Conservation (phyloP, 257 asterid species). For the Galeopsis tetrahit region DNA sequence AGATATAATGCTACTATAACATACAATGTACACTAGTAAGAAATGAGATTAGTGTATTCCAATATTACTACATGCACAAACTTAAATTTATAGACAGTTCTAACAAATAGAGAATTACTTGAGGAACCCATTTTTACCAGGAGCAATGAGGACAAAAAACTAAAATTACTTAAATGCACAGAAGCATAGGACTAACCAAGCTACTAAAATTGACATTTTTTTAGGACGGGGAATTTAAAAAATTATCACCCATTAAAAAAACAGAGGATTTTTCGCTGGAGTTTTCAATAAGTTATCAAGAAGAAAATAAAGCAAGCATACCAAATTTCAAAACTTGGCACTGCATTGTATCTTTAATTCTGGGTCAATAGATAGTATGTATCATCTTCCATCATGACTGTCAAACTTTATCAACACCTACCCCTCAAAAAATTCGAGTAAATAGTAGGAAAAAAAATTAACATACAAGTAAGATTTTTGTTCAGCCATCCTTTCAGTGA, state of each 20-base stretch:
- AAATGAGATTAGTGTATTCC: slow-evolving; percentile 1
- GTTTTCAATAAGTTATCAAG: neutral
- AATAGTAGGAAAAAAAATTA: slow-evolving; percentile 5
- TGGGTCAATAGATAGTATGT: slow-evolving; percentile 12
- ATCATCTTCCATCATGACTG: slow-evolving; percentile 4
- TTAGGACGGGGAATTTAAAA: slow-evolving; percentile 5
- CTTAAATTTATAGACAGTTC: no score
- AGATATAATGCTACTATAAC: neutral
- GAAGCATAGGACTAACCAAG: neutral
- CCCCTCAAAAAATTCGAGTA: slow-evolving; percentile 11
- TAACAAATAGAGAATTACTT: no score
- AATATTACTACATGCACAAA: neutral
- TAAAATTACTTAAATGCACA: no score
- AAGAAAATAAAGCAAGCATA: slow-evolving; percentile 4
- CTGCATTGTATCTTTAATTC: slow-evolving; percentile 9
- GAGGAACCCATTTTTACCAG: no score
- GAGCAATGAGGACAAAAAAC: no score
- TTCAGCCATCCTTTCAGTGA: slow-evolving; percentile 3
- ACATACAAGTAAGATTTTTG: neutral
- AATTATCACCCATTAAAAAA: neutral
- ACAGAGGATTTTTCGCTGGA: neutral
- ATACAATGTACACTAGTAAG: neutral
- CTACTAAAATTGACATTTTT: neutral
- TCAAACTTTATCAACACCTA: neutral
- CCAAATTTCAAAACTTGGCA: neutral